Base-by-base conservation (phyloP, 257 asterid species). In the Rhazya stricta region DNA sequence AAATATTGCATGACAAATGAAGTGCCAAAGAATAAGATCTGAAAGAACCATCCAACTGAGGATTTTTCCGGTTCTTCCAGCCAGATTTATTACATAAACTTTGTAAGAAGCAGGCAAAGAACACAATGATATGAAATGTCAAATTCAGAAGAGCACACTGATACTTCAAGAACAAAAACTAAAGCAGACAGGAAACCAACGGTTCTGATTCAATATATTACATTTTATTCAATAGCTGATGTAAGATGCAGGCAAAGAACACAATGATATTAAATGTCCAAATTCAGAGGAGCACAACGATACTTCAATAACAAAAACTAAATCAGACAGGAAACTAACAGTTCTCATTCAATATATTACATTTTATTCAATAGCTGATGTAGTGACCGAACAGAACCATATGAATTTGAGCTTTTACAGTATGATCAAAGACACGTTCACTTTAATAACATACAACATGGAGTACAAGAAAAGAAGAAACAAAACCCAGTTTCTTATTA, bases 401-500 rank as follows among this genome's bases (percentile, higher is more conserved):
- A 51, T 8, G 74, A 80, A 32, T 67, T 77, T 65, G 82, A 80
- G 78, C 48, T 86, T 86, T 81, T 84, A 84, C 90, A 87, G 89
- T 80, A 85, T 74, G 78, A 85, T 78, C 82, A 69, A 79, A 73
- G 80, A 83, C 73, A 67, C 80, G 69, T 82, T 84, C 85, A 80
- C 45, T 67, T 80, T 77, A 39, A 69, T 76, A 74, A 57, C 53
- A 77, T 65, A 54, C 67, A 57, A 75, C 63, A 62, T 60, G 43
- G 67, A 81, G 41, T 43, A 77, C 62, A 74, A 71, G 77, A 48
- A 79, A 50, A 69, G 71, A 58, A 50, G 19, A 83, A 60, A 76
- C 62, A n/a, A 70, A 32, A 34, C 61, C 72, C 41, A 75, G 86
- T 81, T 74, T 83, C 76, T 85, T 85, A 90, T 84, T 84, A 81